These are phyloP conservation scores for Malbranchea cinnamomea DNA, from an alignment of 2,329 filamentous ascomycete genomes.

Conservation along the genomic window DNA sequence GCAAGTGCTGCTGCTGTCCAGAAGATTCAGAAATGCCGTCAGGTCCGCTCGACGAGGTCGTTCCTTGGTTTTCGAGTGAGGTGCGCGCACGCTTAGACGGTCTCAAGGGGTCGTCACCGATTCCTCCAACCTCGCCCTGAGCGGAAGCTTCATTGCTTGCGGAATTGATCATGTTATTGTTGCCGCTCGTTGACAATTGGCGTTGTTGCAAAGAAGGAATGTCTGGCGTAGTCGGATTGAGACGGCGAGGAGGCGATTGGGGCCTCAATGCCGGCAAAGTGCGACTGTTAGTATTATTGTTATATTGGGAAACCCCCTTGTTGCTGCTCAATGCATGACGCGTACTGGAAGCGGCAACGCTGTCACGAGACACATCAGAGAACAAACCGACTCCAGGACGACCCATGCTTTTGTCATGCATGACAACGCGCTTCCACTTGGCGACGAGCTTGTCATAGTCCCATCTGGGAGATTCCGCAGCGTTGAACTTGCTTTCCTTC, in stretches of 20 bases:
- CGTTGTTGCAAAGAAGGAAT: too few relatives aligned
- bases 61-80: too few relatives aligned
- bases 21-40: too few relatives aligned
- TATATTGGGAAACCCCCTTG: conserved; percentile 3
- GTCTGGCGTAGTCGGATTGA: conserved; percentile 1
- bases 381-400: conserved; percentile 12
- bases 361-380: background rate
- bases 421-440: conserved; percentile 34
- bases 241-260: conserved; percentile 4
- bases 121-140: too few relatives aligned
- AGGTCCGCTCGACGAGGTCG: too few relatives aligned
- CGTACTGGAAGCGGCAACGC: conserved; percentile 4
- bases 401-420: conserved; percentile 30
- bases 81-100: too few relatives aligned
- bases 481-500: conserved; percentile 19
- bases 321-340: conserved; percentile 3
- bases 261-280: background rate
- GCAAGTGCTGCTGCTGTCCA: too few relatives aligned
- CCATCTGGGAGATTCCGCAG: conserved; percentile 25
- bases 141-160: too few relatives aligned
- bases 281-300: conserved; percentile 1
- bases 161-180: too few relatives aligned
- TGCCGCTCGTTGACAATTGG: too few relatives aligned
- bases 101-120: too few relatives aligned
- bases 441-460: conserved; percentile 33